Percentiles rank a stretch among this genome's conserved stretches.
phyloP scores from a whole-genome alignment of 768 basidiomycete genomes.

The Pleurotus cornucopiae region DNA sequence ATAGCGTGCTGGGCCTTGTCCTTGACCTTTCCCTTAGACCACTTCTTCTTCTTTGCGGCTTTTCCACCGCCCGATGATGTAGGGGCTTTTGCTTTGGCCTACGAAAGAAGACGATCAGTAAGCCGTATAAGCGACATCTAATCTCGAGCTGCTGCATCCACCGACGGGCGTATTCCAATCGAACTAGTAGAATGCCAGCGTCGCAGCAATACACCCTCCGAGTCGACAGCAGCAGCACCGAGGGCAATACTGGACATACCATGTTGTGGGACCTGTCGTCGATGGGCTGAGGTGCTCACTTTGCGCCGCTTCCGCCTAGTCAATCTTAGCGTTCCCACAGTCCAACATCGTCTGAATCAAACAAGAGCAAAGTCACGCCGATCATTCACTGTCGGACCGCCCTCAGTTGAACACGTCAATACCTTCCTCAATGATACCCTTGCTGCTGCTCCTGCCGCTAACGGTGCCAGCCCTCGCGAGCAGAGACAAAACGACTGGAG shows the following conservation, averaged over 20 bases:
- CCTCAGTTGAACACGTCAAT: background rate
- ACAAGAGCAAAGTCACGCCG: background rate
- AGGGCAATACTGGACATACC: background rate
- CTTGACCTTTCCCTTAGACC: conserved; percentile 99
- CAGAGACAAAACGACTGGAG: conserved; percentile 51
- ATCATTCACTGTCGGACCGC: background rate
- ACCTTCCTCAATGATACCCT: conserved; percentile 37
- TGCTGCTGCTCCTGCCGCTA: conserved; percentile 42
- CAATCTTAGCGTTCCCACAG: background rate
- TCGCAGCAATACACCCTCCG: background rate
- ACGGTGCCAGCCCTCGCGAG: conserved; percentile 36
- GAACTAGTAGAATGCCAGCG: background rate
- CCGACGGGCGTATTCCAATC: conserved; percentile 8
- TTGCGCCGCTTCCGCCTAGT: too few relatives aligned
- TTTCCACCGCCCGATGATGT: conserved; percentile 75
- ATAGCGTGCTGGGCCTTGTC: conserved; percentile 99
- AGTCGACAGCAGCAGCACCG: background rate
- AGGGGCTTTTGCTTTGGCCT: conserved; percentile 82
- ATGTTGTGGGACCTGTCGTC: conserved; percentile 8
- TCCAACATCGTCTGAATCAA: background rate
- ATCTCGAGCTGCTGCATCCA: conserved; percentile 33
- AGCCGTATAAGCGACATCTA: conserved; percentile 28
- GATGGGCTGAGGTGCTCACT: background rate
- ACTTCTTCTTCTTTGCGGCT: conserved; percentile 99
- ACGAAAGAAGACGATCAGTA: conserved; percentile 18